Evolutionary conservation across 805 yeast species (phyloP).

Genomic region (Lipomyces kockii): DNA sequence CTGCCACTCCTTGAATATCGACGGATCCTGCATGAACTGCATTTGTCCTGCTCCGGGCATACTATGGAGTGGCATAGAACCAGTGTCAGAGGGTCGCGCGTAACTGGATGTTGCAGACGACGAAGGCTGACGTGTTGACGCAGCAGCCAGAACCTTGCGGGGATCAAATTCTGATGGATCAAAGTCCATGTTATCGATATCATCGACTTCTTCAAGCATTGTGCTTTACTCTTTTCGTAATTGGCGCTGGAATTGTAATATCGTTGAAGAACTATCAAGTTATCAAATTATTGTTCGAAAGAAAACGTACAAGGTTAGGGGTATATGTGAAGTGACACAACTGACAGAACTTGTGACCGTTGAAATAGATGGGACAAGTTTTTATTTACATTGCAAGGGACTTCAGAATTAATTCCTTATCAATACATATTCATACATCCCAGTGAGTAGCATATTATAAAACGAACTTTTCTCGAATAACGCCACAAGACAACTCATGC

Average conservation of each 20-base stretch:
- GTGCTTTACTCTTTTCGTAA: background rate
- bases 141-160: constrained; percentile 45
- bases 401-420: constrained; percentile 1
- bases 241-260: background rate
- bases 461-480: background rate
- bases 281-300: background rate
- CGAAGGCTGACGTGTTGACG: constrained; percentile 22
- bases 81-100: background rate
- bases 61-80: background rate
- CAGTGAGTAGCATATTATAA: background rate
- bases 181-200: constrained; percentile 87
- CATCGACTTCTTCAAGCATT: constrained; percentile 55
- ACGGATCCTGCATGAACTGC: constrained; percentile 53
- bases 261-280: background rate
- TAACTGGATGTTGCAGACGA: constrained; percentile 41
- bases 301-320: background rate
- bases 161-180: constrained; percentile 90
- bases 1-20: constrained; percentile 65
- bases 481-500: background rate
- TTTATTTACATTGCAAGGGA: too few relatives aligned
- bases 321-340: too few relatives aligned
- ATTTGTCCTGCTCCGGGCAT: constrained; percentile 41
- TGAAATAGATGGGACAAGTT: background rate
- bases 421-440: background rate
- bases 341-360: background rate